A percentile compares a stretch with the other conserved stretches of the same genome.
Conservation (phyloP, 225 moss, liverwort and hornwort species). For the Marchantia polymorpha region DNA sequence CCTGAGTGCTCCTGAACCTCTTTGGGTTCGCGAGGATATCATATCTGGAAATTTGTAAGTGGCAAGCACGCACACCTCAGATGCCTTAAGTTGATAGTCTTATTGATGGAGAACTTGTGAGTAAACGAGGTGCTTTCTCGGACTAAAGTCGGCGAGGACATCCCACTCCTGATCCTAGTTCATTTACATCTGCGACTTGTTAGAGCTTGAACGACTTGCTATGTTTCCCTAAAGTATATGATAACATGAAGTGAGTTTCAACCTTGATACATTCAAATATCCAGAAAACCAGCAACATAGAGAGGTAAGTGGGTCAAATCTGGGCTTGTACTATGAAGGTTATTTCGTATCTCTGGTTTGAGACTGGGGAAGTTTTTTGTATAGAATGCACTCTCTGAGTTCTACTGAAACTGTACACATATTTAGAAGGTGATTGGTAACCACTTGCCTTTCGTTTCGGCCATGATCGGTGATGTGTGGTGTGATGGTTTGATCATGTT, state of each 20-base stretch:
- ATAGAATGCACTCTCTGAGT: background rate
- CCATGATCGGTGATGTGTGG: background rate
- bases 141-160: background rate
- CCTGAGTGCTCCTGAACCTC: background rate
- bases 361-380: background rate
- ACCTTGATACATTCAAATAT: background rate
- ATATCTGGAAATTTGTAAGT: background rate
- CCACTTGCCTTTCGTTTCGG: background rate
- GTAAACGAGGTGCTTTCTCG: background rate
- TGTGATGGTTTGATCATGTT: background rate
- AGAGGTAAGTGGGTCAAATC: background rate
- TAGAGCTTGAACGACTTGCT: background rate
- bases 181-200: background rate
- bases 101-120: background rate
- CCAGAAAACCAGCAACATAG: background rate
- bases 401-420: background rate
- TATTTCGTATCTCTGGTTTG: background rate
- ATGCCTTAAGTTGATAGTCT: background rate
- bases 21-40: background rate
- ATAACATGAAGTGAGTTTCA: background rate
- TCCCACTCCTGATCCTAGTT: background rate
- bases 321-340: background rate
- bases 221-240: background rate
- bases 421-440: background rate
- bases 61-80: background rate